Evolutionary conservation across 164 flowering plant genomes (phyloP).

Genomic region (Piper longum): DNA sequence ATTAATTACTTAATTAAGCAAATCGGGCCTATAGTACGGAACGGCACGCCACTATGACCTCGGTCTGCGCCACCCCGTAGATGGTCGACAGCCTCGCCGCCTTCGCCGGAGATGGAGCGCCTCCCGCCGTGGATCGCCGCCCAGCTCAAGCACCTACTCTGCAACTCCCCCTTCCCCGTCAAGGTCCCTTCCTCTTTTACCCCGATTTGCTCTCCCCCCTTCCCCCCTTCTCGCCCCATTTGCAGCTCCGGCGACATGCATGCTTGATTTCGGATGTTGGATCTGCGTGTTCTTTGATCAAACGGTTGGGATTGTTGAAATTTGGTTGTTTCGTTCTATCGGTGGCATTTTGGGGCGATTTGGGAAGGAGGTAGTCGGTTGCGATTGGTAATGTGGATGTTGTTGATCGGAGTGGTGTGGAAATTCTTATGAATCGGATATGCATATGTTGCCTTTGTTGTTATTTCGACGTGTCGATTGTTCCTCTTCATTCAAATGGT

Average conservation of each 20-base stretch:
- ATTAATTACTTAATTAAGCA: neutral
- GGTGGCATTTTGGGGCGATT: neutral
- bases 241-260: neutral
- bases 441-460: neutral
- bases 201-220: neutral
- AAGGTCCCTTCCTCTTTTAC: constrained; percentile 26
- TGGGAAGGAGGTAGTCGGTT: neutral
- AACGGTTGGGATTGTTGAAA: neutral
- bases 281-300: neutral
- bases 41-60: neutral
- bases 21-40: neutral
- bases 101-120: constrained; percentile 2
- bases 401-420: too few relatives aligned
- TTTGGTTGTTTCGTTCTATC: neutral
- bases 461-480: neutral
- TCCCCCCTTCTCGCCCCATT: neutral
- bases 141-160: constrained; percentile 63
- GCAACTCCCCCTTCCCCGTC: constrained; percentile 42
- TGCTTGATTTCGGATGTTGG: neutral
- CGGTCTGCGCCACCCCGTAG: neutral
- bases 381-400: neutral
- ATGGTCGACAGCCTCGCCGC: neutral
- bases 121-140: constrained; percentile 58
- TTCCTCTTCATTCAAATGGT: too few relatives aligned
- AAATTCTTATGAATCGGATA: too few relatives aligned